Base-by-base conservation (phyloP, 2,329 filamentous ascomycete species). In the Amylocarpus encephaloides region DNA sequence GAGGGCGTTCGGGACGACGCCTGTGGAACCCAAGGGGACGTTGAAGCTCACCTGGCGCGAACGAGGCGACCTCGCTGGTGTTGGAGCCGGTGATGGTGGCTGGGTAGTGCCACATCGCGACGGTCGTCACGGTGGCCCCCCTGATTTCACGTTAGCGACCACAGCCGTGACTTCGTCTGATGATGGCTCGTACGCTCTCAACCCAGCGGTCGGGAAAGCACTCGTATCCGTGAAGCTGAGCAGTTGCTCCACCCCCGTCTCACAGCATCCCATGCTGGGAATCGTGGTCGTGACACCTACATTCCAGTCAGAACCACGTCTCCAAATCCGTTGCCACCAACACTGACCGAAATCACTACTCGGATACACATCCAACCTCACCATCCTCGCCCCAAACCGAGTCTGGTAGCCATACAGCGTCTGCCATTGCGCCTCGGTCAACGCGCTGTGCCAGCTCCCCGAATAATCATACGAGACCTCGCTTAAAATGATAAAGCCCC, bases 21-120 rank as follows among this genome's bases (percentile, higher is more conserved):
- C 4, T 26, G 22, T 26, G 22, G 59, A 80, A 80, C n/a, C 70
- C 65, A 6, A 78, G 77, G 54, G 82, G 70, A 41, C 75, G 67
- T 62, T 70, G 74, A 15, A 26, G 22, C 22, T 26, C 7, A 26
- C 22, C 22, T 26, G 22, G 22, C 7, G 79, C 76, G 26, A 44
- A 44, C 19, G 30, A 30, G 9, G 42, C 42, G 33, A 44, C 33
- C 33, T 44, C 42, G 18, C 26, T 44, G 2, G 73, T 74, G 15
- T 68, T 72, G 2, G 75, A 60, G 60, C 82, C 72, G 46, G 67
- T 74, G 58, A 83, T 76, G 18, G 64, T 68, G 16, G 78, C 76
- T 10, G 79, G 77, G 59, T 79, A 79, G 60, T 83, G 79, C 65
- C 71, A 83, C n/a, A 83, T 71, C 19, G 75, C 75, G 29, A 66